Evolutionary conservation across 2,329 filamentous ascomycete species (phyloP).

Genomic region (Cladophialophora immunda): DNA sequence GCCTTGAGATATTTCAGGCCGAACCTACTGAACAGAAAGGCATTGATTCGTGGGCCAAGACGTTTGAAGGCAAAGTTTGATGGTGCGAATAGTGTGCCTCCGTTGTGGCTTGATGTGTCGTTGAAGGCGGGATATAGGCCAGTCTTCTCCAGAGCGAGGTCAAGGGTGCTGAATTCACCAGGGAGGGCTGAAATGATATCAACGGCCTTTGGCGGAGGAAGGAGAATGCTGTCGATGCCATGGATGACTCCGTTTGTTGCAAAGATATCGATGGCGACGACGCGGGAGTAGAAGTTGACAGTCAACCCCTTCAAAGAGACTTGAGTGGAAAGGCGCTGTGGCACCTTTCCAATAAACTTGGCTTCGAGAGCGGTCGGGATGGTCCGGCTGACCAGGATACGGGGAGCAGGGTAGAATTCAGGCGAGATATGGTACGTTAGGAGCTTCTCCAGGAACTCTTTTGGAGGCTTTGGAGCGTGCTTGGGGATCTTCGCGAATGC

Average conservation of each 20-base stretch:
- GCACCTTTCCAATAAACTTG: conserved; percentile 66
- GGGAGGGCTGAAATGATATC: conserved; percentile 73
- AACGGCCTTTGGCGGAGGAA: conserved; percentile 74
- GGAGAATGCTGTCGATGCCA: conserved; percentile 75
- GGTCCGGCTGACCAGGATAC: conserved; percentile 75
- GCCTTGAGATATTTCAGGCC: conserved; percentile 80
- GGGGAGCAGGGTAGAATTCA: conserved; percentile 71
- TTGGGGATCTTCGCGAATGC: conserved; percentile 75
- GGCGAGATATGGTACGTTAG: conserved; percentile 78
- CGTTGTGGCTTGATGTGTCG: conserved; percentile 63
- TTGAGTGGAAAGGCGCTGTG: conserved; percentile 77
- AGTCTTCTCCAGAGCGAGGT: conserved; percentile 77
- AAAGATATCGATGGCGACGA: conserved; percentile 76
- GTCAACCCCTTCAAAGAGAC: conserved; percentile 70
- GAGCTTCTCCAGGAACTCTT: conserved; percentile 74
- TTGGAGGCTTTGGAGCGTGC: conserved; percentile 68
- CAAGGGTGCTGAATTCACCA: conserved; percentile 77
- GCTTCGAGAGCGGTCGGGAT: conserved; percentile 73
- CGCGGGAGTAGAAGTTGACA: conserved; percentile 79
- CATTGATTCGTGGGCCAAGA: conserved; percentile 76
- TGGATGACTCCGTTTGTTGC: conserved; percentile 72
- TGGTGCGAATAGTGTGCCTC: conserved; percentile 82
- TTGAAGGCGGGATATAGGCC: conserved; percentile 71
- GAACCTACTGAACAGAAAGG: conserved; percentile 81
- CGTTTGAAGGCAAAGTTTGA: conserved; percentile 80